Conservation (phyloP, 2,329 filamentous ascomycete genomes). For the Colletotrichum falcatum region DNA sequence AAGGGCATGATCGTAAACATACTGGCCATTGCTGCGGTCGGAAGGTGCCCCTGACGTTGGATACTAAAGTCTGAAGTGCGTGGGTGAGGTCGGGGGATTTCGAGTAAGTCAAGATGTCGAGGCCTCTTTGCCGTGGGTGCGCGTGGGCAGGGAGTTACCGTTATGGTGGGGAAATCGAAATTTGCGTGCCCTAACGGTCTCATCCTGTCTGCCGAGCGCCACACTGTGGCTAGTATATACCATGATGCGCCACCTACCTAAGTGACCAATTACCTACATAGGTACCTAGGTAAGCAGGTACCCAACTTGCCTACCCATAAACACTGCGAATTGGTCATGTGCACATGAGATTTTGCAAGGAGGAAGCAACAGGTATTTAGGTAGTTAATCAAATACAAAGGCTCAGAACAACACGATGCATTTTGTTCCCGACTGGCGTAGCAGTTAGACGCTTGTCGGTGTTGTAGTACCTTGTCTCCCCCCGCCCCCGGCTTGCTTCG, state of each 20-base stretch:
- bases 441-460: too few relatives aligned
- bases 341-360: background rate
- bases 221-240: background rate
- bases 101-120: conserved; percentile 26
- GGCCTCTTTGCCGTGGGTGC: conserved; percentile 20
- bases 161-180: conserved; percentile 41
- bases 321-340: background rate
- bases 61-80: conserved; percentile 28
- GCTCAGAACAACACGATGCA: background rate
- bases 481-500: background rate
- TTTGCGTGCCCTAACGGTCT: conserved; percentile 43
- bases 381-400: background rate
- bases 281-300: too few relatives aligned
- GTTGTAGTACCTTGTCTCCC: background rate
- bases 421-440: background rate
- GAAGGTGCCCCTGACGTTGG: conserved; percentile 36
- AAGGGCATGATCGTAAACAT: conserved; percentile 42
- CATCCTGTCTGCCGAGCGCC: conserved; percentile 9
- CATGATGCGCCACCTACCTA: background rate
- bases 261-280: background rate
- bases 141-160: conserved; percentile 24
- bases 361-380: background rate
- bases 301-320: too few relatives aligned
- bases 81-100: conserved; percentile 23
- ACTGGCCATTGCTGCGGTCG: conserved; percentile 56